Percentiles rank a stretch among this genome's conserved stretches.
Conservation (phyloP, 106 monocot genomes). For the Narthecium ossifragum region DNA sequence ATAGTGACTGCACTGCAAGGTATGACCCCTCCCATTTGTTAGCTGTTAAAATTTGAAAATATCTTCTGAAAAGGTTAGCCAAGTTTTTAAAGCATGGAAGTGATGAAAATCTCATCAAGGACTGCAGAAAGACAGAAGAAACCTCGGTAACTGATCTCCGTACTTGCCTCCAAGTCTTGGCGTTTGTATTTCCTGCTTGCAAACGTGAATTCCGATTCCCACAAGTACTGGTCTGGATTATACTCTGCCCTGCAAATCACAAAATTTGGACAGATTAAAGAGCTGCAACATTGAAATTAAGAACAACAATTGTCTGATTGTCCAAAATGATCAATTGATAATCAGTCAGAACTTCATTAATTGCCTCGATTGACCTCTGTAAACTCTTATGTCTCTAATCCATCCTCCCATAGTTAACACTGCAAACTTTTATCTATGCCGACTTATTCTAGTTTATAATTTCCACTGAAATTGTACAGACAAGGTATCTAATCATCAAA, state of each 20-base stretch:
- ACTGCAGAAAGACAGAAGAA: slow-evolving; percentile 32
- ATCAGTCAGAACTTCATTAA: no score
- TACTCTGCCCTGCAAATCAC: slow-evolving; percentile 84
- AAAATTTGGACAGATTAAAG: no score
- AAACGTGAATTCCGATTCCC: slow-evolving; percentile 96
- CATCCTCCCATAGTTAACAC: no score
- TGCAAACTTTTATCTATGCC: no score
- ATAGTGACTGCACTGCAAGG: slow-evolving; percentile 91
- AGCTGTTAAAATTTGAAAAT: slow-evolving; percentile 53
- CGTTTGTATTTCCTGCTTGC: slow-evolving; percentile 96
- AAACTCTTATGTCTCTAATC: no score
- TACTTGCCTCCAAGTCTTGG: slow-evolving; percentile 99
- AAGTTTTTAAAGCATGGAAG: neutral
- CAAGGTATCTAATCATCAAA: no score
- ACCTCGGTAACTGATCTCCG: slow-evolving; percentile 43
- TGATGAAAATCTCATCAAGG: slow-evolving; percentile 3
- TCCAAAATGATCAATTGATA: no score
- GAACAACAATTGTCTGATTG: no score
- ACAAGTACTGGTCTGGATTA: slow-evolving; percentile 89
- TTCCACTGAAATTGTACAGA: no score
- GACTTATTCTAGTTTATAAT: no score
- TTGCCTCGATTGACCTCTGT: no score
- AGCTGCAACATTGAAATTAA: no score
- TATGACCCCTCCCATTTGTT: slow-evolving; percentile 77
- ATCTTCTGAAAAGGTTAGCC: neutral